Evolutionary conservation across 495 filamentous ascomycete genomes (phyloP).

Genomic region (Penicillium ochrochloron): DNA sequence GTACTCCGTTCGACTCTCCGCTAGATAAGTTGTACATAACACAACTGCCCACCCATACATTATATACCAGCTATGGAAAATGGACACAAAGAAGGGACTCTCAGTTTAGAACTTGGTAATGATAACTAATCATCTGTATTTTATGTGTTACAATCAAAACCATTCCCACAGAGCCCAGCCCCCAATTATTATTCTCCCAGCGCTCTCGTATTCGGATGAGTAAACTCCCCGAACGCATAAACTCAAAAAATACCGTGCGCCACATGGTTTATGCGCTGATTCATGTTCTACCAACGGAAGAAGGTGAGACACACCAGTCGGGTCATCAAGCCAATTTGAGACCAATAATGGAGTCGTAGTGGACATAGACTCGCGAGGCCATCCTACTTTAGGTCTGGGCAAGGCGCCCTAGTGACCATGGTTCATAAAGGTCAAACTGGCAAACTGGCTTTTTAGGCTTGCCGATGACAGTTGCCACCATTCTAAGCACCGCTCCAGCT

Average conservation of each 20-base stretch:
- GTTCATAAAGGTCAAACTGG: conserved; percentile 18
- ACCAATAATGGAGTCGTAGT: conserved; percentile 8
- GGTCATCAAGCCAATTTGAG: conserved; percentile 20
- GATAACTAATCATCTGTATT: not conserved
- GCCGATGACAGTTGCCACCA: conserved; percentile 35
- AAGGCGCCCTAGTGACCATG: conserved; percentile 21
- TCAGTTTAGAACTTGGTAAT: not conserved
- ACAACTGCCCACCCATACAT: not conserved
- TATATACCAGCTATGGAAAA: not conserved
- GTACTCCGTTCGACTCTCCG: not conserved
- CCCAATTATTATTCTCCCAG: not conserved
- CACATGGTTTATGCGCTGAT: conserved; percentile 33
- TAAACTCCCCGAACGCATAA: conserved; percentile 30
- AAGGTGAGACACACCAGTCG: conserved; percentile 22
- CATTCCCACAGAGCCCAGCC: not conserved
- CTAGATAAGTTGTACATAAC: not conserved
- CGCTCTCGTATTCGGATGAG: conserved; percentile 30
- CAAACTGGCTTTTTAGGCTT: conserved; percentile 32
- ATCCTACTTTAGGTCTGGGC: conserved; percentile 13
- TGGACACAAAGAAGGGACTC: not conserved
- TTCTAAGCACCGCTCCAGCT: not conserved
- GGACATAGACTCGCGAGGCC: conserved; percentile 8
- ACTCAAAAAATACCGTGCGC: conserved; percentile 26
- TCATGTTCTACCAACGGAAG: conserved; percentile 18
- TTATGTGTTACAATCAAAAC: not conserved